Conservation (phyloP, 192 early-diverging fungal species). For the Entomortierella lignicola region DNA sequence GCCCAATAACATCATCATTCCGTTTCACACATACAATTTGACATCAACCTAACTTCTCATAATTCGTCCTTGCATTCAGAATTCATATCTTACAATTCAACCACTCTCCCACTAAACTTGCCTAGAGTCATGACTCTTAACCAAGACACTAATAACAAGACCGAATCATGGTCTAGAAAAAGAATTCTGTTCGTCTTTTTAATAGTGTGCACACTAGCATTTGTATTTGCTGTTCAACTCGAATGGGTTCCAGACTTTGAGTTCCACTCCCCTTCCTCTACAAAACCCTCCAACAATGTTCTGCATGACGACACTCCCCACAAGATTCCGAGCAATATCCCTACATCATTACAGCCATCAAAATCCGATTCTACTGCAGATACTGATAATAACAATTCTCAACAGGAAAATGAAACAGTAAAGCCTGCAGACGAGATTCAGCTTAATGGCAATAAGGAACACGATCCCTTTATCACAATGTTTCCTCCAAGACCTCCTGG, state of each 20-base stretch:
- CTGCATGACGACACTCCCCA: neutral
- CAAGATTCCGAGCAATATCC: neutral
- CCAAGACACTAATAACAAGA: neutral
- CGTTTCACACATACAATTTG: too few species aligned
- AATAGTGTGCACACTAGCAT: conserved; percentile 20
- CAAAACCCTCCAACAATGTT: too few species aligned
- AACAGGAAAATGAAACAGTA: neutral
- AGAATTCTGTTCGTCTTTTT: conserved; percentile 14
- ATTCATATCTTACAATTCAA: neutral
- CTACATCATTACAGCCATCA: too few species aligned
- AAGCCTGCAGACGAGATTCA: neutral
- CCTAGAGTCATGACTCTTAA: conserved; percentile 7
- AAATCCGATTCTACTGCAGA: neutral
- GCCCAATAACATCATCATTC: too few species aligned
- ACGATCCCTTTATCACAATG: conserved; percentile 42
- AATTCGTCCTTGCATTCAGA: neutral
- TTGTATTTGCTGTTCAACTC: conserved; percentile 33
- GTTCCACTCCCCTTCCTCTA: neutral
- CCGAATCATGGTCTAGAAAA: conserved; percentile 16
- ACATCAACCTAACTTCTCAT: too few species aligned
- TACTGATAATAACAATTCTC: neutral
- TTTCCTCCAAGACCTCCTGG: conserved; percentile 31
- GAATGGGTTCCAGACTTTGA: conserved; percentile 46
- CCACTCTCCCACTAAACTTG: neutral
- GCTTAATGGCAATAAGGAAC: conserved; percentile 30